Base-by-base conservation (phyloP, 768 basidiomycete species). In the Lanmaoa pseudosensibilis region DNA sequence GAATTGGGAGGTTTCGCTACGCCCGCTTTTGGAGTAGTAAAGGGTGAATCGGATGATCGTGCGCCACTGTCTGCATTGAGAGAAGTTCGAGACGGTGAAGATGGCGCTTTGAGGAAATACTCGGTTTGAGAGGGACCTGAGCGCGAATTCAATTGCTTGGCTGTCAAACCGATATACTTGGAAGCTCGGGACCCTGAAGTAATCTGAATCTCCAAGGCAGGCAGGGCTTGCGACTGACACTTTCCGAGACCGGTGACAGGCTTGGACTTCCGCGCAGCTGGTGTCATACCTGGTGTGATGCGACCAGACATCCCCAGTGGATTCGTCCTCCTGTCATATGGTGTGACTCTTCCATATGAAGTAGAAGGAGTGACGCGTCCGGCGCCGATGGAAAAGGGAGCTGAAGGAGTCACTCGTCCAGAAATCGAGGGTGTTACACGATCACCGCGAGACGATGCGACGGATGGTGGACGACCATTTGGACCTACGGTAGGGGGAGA, bases 141-240 rank as follows among this genome's bases (percentile, higher is more conserved):
- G 49, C 80, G 81, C 23, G 77, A 80, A 66, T 71, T 83, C 56
- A 95, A 80, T 62, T 93, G 90, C 66, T 87, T 84, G 1, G 92
- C 92, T 1, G 91, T 94, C 82, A 94, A 84, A 16, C 85, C 84
- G 33, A 88, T 77, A 68, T 94, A 94, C 69, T 87, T 90, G 41
- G 89, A 88, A 11, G 93, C 92, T 44, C 93, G 79, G 3, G 92
- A 92, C 4, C 92, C 92, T 7, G 85, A 85, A 4, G 92, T 92
- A 55, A 94, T 85, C 56, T 75, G 76, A 32, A 69, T 59, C 51
- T 75, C 73, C 33, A 69, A 61, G 7, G 57, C 45, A 43, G 70
- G 65, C 37, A 33, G 56, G 50, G 12, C 56, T 62, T 39, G 58
- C 53, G 39, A 61, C 75, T 74, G 66, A 74, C 71, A 56, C 64